These are phyloP conservation scores for Marchantia polymorpha DNA, from an alignment of 225 moss, liverwort and hornwort species.

Conservation along the genomic window DNA sequence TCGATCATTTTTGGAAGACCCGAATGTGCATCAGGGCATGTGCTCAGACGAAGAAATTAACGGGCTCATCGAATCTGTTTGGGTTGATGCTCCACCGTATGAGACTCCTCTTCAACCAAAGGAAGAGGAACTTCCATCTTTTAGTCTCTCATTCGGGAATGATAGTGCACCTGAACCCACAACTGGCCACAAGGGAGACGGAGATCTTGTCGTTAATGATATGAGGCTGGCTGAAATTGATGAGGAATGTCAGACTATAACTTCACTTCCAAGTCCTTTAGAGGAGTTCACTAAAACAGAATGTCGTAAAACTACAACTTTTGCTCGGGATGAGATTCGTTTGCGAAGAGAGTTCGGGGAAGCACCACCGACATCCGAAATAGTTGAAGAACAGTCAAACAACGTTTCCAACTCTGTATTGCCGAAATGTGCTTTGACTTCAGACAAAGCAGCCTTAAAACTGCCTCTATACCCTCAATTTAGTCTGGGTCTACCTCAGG, in stretches of 20 bases:
- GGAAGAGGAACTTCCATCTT: not conserved
- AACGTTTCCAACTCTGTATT: not conserved
- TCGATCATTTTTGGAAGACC: slow-evolving; percentile 18
- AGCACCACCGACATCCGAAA: not conserved
- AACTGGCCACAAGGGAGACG: not conserved
- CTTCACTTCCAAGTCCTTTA: not conserved
- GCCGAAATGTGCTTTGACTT: not conserved
- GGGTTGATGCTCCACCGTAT: not conserved
- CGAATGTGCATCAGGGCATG: not conserved
- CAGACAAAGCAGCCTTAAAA: not conserved
- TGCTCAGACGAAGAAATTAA: not conserved
- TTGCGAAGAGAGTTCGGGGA: not conserved
- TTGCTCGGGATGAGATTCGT: not conserved
- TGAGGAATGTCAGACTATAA: not conserved
- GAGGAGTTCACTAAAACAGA: not conserved
- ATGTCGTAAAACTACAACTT: not conserved
- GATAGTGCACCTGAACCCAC: not conserved
- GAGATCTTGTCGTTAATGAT: not conserved
- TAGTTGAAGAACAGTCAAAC: too few species aligned
- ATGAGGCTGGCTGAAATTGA: not conserved
- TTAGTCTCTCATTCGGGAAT: not conserved
- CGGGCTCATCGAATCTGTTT: not conserved
- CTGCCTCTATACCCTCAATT: not conserved
- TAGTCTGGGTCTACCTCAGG: not conserved
- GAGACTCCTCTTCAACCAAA: not conserved